These are phyloP conservation scores for Remersonia thermophila DNA, from an alignment of 2,329 filamentous ascomycete species.

Conservation along the genomic window DNA sequence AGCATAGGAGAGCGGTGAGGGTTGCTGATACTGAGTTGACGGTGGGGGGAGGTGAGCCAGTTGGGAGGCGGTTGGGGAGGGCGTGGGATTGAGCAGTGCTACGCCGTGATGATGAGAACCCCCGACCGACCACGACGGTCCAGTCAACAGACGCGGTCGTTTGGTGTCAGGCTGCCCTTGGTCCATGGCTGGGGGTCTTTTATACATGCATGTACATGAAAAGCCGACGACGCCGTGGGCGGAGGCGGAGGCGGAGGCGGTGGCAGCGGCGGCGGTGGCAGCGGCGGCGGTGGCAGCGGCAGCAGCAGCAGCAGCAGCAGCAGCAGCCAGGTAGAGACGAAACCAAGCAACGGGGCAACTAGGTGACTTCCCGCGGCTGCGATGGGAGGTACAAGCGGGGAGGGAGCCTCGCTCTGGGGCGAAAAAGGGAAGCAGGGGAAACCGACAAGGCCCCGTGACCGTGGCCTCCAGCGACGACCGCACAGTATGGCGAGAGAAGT, in stretches of 20 bases:
- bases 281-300: constrained; percentile 2
- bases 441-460: constrained; percentile 8
- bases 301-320: constrained; percentile 3
- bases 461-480: constrained; percentile 2
- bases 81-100: constrained; percentile 34
- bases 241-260: constrained; percentile 3
- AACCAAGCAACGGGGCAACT: constrained; percentile 12
- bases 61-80: constrained; percentile 22
- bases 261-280: not conserved
- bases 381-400: constrained; percentile 12
- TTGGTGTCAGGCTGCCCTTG: constrained; percentile 45
- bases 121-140: constrained; percentile 35
- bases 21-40: constrained; percentile 27
- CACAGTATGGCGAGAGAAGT: constrained; percentile 1
- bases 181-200: constrained; percentile 42
- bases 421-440: constrained; percentile 5
- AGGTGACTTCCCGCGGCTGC: constrained; percentile 13
- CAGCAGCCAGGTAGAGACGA: constrained; percentile 1
- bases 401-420: constrained; percentile 6
- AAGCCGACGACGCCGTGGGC: constrained; percentile 13
- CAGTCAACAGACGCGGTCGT: constrained; percentile 42
- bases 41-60: constrained; percentile 27
- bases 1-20: constrained; percentile 24
- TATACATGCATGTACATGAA: constrained; percentile 29
- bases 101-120: constrained; percentile 34